Evolutionary conservation across 1,284 basidiomycete species (phyloP), one percentile per base, ranked within the genome.

Genomic region (Fomitopsis pinicola): DNA sequence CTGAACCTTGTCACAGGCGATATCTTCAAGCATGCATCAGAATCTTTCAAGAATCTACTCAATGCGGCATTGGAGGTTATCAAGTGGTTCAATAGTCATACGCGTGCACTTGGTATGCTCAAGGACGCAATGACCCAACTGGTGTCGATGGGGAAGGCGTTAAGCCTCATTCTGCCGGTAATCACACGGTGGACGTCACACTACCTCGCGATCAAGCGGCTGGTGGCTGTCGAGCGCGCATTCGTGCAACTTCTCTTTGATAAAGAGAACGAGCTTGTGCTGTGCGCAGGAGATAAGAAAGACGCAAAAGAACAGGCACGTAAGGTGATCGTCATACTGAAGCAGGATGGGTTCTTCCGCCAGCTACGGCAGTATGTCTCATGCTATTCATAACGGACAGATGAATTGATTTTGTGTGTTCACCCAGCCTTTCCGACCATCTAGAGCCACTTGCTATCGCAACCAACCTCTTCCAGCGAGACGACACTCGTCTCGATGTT

Each of bases 361-460:
- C 3, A 9, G 10, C 10, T 42, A 14, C 3, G 40, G 17, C 40
- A 9, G 40, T 42, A 42, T 4, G 40, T n/a, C 5, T 42, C 10
- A 14, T 42, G 10, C 17, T n/a, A 42, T 42, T 42, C 3, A 5
- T 14, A n/a, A 14, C 17, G 10, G 40, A 14, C 40, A 42, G 3
- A 4, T 42, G 40, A 33, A 14, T 6, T 35, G 10, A 45, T n/a
- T 15, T 5, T 33, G 7, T 33, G 7, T 7, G 7, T 33, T 36
- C 50, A n/a, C n/a, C 5, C 33, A 77, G 73, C 38, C 68, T 76
- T 22, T 68, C 64, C 17, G 56, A n/a, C 8, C 69, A 78, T 62
- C 71, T 80, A 26, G 66, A 70, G 42, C 78, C 78, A 3, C 71
- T 80, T 26, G 77, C 77, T 1, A 71, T 76, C 56, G 76, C 78